Evolutionary conservation across 306 rosid species (phyloP).

Genomic region (Trifolium repens): DNA sequence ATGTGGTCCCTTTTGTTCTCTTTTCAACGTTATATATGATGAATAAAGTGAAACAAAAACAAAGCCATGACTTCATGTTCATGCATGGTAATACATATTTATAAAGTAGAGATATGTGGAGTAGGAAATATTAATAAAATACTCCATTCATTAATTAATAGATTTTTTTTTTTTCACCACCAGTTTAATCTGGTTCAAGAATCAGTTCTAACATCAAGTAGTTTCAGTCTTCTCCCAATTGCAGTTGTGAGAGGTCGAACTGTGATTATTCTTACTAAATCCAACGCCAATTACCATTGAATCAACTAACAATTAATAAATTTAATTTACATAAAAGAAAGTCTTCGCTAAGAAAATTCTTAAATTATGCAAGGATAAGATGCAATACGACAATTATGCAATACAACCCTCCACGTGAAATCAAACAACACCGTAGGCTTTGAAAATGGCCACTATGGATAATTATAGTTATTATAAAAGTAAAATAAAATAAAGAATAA

Average conservation of each 20-base stretch:
- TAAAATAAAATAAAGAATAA: neutral
- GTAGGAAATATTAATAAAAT: neutral
- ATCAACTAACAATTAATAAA: neutral
- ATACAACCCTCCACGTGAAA: slow-evolving; percentile 38
- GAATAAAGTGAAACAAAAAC: slow-evolving; percentile 3
- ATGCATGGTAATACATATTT: slow-evolving; percentile 2
- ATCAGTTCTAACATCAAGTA: no score
- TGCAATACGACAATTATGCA: slow-evolving; percentile 22
- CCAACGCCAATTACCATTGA: no score
- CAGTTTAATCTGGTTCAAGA: no score
- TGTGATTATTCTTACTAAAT: no score
- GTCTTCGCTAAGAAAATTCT: slow-evolving; percentile 27
- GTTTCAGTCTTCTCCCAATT: no score
- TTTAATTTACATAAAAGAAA: slow-evolving; percentile 20
- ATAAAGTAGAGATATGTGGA: slow-evolving; percentile 4
- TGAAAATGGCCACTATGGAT: slow-evolving; percentile 10
- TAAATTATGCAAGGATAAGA: slow-evolving; percentile 11
- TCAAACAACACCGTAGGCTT: slow-evolving; percentile 18
- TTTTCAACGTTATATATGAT: slow-evolving; percentile 40
- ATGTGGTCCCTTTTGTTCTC: slow-evolving; percentile 26
- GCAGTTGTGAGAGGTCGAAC: no score
- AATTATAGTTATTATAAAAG: neutral
- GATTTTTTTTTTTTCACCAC: no score
- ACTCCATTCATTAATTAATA: no score
- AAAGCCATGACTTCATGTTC: slow-evolving; percentile 32